Percentiles rank a stretch among this genome's conserved stretches.
Conservation (phyloP, 495 filamentous ascomycete species). For the Neurospora hispaniola region DNA sequence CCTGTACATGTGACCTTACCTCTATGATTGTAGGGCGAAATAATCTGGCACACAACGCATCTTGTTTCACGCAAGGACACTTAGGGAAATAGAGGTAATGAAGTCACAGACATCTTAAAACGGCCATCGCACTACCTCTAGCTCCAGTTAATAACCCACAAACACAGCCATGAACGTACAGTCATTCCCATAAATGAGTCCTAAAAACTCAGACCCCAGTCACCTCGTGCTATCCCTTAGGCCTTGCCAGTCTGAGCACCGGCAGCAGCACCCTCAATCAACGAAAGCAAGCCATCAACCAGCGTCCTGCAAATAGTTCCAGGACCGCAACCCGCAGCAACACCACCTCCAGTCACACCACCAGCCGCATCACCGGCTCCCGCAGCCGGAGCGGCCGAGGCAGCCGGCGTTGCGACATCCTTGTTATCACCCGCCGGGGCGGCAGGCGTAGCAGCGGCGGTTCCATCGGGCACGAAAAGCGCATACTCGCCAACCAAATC, state of each 20-base stretch:
- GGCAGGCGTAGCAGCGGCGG: conserved; percentile 3
- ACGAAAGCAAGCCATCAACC: conserved; percentile 1
- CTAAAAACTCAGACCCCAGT: not conserved
- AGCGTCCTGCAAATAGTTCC: conserved; percentile 5
- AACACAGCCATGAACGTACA: not conserved
- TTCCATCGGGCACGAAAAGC: conserved; percentile 22
- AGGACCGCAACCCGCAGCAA: not conserved
- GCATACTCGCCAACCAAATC: conserved; percentile 28
- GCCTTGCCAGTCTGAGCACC: not conserved
- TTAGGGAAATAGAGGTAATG: too few species aligned
- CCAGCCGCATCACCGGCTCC: conserved; percentile 5
- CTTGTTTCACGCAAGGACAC: too few species aligned
- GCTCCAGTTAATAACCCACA: not conserved
- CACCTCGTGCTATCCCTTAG: not conserved
- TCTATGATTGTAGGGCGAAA: too few species aligned
- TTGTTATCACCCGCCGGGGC: conserved; percentile 1
- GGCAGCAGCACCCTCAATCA: not conserved
- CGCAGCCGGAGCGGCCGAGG: conserved; percentile 2
- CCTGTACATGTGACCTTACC: not conserved
- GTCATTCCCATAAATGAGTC: not conserved
- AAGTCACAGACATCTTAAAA: too few species aligned
- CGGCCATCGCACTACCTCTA: too few species aligned
- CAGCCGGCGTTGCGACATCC: not conserved
- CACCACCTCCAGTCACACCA: not conserved
- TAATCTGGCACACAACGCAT: too few species aligned